Base-by-base conservation (phyloP, 345 rosid genomes). In the Salix caprea region DNA sequence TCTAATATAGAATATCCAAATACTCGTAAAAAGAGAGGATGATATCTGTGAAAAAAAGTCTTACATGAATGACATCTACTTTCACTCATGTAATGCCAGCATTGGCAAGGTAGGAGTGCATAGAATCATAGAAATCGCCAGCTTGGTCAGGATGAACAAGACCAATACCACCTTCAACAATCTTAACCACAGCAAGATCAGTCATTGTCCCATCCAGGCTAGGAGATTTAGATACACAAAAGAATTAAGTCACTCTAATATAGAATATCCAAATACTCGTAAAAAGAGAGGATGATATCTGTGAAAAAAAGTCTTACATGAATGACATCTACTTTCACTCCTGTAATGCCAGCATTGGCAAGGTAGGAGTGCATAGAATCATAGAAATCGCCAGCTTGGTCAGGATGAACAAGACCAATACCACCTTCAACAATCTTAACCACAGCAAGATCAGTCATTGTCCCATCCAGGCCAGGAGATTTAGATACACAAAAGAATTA, bases 41-140 rank as follows among this genome's bases (percentile, higher is more conserved):
- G 16, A 8, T 76, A 44, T 44, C 10, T 7, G 32, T 71, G 65
- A 24, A 21, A 23, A 60, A 76, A 23, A 24, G 28, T 37, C 91
- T 86, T 88, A 91, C 97, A 65, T 92, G 97, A 14, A 92, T 90
- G 74, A 94, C 96, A 80, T 94, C 97, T 11, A 94, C 82, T 86
- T 94, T 94, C 37, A 87, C 88, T 42, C 97, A 97, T 0, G 94
- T 90, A 70, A 94, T 69, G 37, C 98, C 97, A 69, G 68, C 88
- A 64, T 74, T 65, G 18, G 90, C 83, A n/a, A 94, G n/a, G n/a
- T n/a, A n/a, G n/a, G n/a, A n/a, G n/a, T n/a, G n/a, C n/a, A n/a
- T n/a, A n/a, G n/a, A n/a, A n/a, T n/a, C n/a, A n/a, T n/a, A n/a
- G n/a, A n/a, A n/a, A n/a, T n/a, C n/a, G n/a, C n/a, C n/a, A n/a